Evolutionary conservation across 73 alveolate genomes (phyloP).

Genomic region (Strombidium stylifer): DNA sequence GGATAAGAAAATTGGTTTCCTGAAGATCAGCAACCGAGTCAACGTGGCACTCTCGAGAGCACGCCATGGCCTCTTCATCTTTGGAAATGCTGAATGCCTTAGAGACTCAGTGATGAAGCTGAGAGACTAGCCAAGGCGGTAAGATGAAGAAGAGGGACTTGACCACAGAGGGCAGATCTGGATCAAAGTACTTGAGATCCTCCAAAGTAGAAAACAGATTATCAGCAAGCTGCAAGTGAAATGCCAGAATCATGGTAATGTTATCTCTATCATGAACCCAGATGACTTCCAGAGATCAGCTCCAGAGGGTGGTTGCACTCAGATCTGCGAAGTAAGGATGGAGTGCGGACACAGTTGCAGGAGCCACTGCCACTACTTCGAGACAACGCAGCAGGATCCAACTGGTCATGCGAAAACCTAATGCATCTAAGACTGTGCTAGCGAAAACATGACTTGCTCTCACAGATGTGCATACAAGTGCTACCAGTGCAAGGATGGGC

Average conservation of each 20-base stretch:
- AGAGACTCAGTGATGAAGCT: neutral
- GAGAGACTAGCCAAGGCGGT: neutral
- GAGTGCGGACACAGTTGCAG: conserved; percentile 61
- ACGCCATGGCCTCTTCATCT: conserved; percentile 75
- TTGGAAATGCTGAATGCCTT: conserved; percentile 85
- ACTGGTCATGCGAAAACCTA: neutral
- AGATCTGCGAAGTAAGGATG: conserved; percentile 42
- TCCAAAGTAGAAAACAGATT: neutral
- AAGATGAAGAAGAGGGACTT: too few species aligned
- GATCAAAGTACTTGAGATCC: neutral
- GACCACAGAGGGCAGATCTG: conserved; percentile 27
- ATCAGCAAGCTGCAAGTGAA: conserved; percentile 22
- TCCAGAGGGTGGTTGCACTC: conserved; percentile 72
- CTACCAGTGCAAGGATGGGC: neutral
- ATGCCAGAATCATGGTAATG: conserved; percentile 48
- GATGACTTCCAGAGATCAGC: conserved; percentile 55
- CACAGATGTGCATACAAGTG: conserved; percentile 21
- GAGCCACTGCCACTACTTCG: conserved; percentile 50
- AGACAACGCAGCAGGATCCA: neutral
- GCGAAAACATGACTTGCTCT: conserved; percentile 32
- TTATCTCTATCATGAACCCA: conserved; percentile 14
- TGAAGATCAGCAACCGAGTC: conserved; percentile 77
- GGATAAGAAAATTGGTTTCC: conserved; percentile 68
- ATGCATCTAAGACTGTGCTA: conserved; percentile 16
- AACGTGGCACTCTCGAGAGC: conserved; percentile 93